Evolutionary conservation across 2,329 filamentous ascomycete species (phyloP).

Genomic region (Botrytis deweyae): DNA sequence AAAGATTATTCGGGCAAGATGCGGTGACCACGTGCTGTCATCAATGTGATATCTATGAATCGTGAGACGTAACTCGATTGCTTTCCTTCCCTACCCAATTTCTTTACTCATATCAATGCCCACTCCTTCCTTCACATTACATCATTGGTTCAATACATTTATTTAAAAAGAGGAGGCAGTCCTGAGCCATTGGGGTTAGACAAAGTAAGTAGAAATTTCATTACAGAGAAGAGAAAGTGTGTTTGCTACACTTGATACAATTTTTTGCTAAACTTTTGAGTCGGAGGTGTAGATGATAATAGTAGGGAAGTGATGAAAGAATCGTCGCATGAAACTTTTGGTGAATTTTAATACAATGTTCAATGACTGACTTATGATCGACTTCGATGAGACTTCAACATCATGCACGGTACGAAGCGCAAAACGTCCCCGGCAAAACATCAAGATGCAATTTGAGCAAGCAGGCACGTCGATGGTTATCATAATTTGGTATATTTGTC

Average conservation of each 20-base stretch:
- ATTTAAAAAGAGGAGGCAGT: neutral
- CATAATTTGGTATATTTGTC: neutral
- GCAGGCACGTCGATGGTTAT: neutral
- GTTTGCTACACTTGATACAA: conserved; percentile 1
- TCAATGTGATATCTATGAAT: neutral
- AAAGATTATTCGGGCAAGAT: neutral
- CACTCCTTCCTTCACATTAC: neutral
- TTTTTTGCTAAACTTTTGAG: neutral
- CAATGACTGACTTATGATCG: neutral
- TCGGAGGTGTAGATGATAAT: neutral
- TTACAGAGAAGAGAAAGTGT: conserved; percentile 1
- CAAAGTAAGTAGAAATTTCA: conserved; percentile 6
- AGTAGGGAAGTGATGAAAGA: neutral
- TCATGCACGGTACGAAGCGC: too few relatives aligned
- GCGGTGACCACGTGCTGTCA: neutral
- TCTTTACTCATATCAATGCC: neutral
- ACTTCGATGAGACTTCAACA: neutral
- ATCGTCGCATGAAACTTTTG: neutral
- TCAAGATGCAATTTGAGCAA: neutral
- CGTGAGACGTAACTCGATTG: neutral
- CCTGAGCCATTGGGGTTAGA: conserved; percentile 8
- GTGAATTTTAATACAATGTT: neutral
- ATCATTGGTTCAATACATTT: neutral
- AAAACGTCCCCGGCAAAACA: neutral
- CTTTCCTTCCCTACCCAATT: neutral